Conservation (phyloP, 2,329 filamentous ascomycete genomes). For the Alternaria sp. region DNA sequence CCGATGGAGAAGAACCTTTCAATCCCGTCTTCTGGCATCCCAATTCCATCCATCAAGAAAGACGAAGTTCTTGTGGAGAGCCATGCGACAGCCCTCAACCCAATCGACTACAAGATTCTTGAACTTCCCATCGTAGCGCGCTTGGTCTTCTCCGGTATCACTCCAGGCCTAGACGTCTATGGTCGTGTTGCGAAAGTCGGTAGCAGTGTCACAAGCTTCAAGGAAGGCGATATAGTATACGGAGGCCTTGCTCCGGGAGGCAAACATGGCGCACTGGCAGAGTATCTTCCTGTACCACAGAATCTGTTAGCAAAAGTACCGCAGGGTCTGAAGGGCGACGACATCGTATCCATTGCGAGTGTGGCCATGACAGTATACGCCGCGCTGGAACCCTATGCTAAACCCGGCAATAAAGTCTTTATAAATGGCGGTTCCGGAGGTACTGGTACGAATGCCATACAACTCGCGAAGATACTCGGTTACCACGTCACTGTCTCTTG, state of each 20-base stretch:
- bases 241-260: conserved; percentile 35
- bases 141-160: conserved; percentile 53
- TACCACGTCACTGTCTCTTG: conserved; percentile 66
- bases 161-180: conserved; percentile 59
- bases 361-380: conserved; percentile 49
- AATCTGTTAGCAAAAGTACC: conserved; percentile 18
- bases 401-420: conserved; percentile 60
- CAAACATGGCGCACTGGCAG: conserved; percentile 42
- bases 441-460: conserved; percentile 65
- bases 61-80: conserved; percentile 63
- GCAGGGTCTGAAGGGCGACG: conserved; percentile 24
- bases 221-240: conserved; percentile 47
- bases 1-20: conserved; percentile 61
- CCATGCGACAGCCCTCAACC: conserved; percentile 62
- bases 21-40: conserved; percentile 56
- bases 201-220: conserved; percentile 22
- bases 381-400: conserved; percentile 27
- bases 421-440: conserved; percentile 71
- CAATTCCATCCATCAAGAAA: conserved; percentile 47
- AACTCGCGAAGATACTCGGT: conserved; percentile 67
- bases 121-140: conserved; percentile 57
- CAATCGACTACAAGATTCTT: conserved; percentile 68
- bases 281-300: conserved; percentile 35
- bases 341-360: conserved; percentile 41
- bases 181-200: conserved; percentile 55